Evolutionary conservation across 257 asterid species (phyloP), one percentile per base, ranked within the genome.

Genomic region (Plantago ovata): DNA sequence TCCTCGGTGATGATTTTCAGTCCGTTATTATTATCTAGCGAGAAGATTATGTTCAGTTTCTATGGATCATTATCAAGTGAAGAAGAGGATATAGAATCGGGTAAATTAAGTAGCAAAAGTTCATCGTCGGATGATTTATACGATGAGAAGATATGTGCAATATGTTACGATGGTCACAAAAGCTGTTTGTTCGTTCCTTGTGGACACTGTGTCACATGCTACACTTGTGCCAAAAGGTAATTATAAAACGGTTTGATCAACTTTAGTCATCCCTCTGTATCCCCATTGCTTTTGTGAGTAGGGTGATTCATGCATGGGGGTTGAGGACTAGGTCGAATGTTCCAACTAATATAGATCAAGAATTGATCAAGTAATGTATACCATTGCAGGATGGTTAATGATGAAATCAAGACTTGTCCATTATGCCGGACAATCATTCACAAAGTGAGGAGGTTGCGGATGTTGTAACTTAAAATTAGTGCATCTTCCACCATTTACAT

Each of bases 181-280:
- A 76, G 72, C 9, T 85, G 94, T 65, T 81, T 79, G 74, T 89
- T 83, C 40, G 41, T 77, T 57, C 96, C 96, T 10, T 85, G 96
- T 28, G 94, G 89, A 0, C 96, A 89, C 40, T 79, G 76, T 15
- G 67, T 83, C 20, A 60, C 96, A 0, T 89, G 95, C 68, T 53
- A 64, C 67, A 9, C 45, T 13, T 89, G 96, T 52, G 85, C 94
- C 49, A 54, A 67, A 11, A 77, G 94, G 96, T 88, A 67, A 16
- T n/a, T 2, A 41, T 6, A 12, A n/a, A n/a, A n/a, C n/a, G n/a
- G n/a, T n/a, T n/a, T n/a, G n/a, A n/a, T n/a, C n/a, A n/a, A n/a
- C n/a, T n/a, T n/a, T n/a, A n/a, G n/a, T n/a, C n/a, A n/a, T n/a
- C n/a, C n/a, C n/a, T n/a, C n/a, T n/a, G n/a, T n/a, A n/a, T n/a